Conservation (phyloP, 1,284 basidiomycete species). For the Cystobasidium sp. region DNA sequence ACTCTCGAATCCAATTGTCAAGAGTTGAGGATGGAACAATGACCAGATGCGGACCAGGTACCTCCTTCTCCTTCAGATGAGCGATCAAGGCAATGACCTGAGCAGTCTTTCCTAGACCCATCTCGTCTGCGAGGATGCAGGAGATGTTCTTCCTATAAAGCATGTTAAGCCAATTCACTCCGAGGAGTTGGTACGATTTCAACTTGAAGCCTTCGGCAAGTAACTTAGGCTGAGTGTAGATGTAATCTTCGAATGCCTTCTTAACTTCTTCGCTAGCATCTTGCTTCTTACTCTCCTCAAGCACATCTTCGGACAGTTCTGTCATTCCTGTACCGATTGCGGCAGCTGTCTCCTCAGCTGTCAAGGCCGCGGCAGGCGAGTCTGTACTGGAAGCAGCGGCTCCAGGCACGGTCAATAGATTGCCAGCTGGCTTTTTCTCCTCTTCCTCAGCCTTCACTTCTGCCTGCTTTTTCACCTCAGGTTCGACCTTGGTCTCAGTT, state of each 20-base stretch:
- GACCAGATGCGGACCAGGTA: constrained; percentile 84
- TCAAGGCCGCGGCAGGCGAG: constrained; percentile 52
- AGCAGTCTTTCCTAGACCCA: constrained; percentile 98
- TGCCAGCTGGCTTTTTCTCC: constrained; percentile 23
- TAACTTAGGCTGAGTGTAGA: constrained; percentile 74
- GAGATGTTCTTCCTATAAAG: constrained; percentile 80
- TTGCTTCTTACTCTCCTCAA: constrained; percentile 46
- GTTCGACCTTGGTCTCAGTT: background rate
- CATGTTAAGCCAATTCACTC: constrained; percentile 96
- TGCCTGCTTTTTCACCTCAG: constrained; percentile 45
- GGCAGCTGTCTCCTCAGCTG: constrained; percentile 56
- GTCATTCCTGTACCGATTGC: constrained; percentile 54
- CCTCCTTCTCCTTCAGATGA: constrained; percentile 76
- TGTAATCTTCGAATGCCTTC: constrained; percentile 60
- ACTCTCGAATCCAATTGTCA: constrained; percentile 98
- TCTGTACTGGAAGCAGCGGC: constrained; percentile 1
- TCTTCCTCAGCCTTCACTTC: constrained; percentile 18
- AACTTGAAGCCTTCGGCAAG: constrained; percentile 74
- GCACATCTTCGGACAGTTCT: constrained; percentile 60
- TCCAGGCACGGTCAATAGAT: constrained; percentile 51
- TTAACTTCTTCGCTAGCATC: constrained; percentile 49
- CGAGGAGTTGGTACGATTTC: constrained; percentile 95
- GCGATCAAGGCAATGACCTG: constrained; percentile 98
- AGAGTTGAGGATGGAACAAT: constrained; percentile 95
- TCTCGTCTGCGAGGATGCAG: constrained; percentile 97